These are phyloP conservation scores for Fusarium gaditjirri DNA, from an alignment of 2,329 filamentous ascomycete genomes.

Conservation along the genomic window DNA sequence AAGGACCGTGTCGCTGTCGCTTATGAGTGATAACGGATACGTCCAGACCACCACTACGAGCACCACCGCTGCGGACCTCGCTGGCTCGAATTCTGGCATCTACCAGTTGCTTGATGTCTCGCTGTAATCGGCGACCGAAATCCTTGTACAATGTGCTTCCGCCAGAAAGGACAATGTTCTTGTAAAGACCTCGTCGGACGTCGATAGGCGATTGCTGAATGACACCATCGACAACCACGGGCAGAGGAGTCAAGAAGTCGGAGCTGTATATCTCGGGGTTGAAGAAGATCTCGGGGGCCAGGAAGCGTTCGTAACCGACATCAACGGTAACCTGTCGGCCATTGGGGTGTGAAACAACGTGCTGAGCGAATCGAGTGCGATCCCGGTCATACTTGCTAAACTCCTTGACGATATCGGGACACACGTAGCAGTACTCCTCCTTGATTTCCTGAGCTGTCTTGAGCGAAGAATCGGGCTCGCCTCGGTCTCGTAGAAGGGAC, in stretches of 20 bases:
- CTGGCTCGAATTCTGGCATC: constrained; percentile 93
- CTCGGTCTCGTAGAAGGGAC: constrained; percentile 92
- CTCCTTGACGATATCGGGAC: constrained; percentile 98
- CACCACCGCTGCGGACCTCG: constrained; percentile 90
- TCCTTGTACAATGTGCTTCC: constrained; percentile 99
- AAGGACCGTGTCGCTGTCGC: constrained; percentile 95
- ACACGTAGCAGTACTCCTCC: constrained; percentile 98
- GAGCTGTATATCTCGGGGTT: constrained; percentile 99
- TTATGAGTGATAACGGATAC: constrained; percentile 98
- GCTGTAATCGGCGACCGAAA: constrained; percentile 93
- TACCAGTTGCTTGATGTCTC: constrained; percentile 96
- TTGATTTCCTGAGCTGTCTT: constrained; percentile 99
- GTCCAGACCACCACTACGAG: constrained; percentile 91
- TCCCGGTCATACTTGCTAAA: constrained; percentile 95
- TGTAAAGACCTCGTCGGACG: constrained; percentile 95
- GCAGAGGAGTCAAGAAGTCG: constrained; percentile 95
- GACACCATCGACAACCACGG: constrained; percentile 92
- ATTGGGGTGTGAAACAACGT: constrained; percentile 86
- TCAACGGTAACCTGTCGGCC: constrained; percentile 88
- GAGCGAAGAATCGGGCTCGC: constrained; percentile 94
- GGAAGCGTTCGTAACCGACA: constrained; percentile 96
- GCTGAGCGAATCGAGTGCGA: constrained; percentile 88
- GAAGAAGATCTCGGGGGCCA: constrained; percentile 99
- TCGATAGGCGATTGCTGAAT: constrained; percentile 99
- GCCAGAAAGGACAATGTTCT: constrained; percentile 98